A percentile compares a stretch with the other conserved stretches of the same genome.
Evolutionary conservation across 2,329 filamentous ascomycete genomes (phyloP).

Genomic region (Massarina eburnea): DNA sequence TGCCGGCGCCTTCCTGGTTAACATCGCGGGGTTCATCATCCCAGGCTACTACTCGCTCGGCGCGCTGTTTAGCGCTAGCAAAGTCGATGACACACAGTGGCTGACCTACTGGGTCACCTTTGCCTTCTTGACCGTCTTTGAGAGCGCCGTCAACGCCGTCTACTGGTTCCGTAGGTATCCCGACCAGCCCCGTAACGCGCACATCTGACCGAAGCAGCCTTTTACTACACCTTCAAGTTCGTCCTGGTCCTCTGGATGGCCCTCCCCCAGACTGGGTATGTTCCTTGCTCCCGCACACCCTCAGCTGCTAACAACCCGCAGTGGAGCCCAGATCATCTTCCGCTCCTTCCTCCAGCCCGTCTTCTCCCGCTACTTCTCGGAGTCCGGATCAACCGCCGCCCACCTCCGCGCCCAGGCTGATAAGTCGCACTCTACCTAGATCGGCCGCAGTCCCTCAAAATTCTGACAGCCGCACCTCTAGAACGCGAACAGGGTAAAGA

Average conservation of each 20-base stretch:
- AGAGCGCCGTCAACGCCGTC: constrained; percentile 80
- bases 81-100: constrained; percentile 78
- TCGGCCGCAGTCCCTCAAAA: constrained; percentile 14
- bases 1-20: constrained; percentile 83
- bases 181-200: not conserved
- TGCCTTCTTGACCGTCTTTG: constrained; percentile 77
- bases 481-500: constrained; percentile 13
- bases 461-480: constrained; percentile 35
- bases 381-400: constrained; percentile 71
- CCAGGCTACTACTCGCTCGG: constrained; percentile 82
- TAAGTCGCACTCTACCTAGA: constrained; percentile 40
- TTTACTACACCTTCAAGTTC: constrained; percentile 99
- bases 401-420: constrained; percentile 89
- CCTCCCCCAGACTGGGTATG: constrained; percentile 89
- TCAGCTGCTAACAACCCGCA: constrained; percentile 43
- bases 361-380: constrained; percentile 86
- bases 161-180: constrained; percentile 73
- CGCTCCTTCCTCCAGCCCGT: constrained; percentile 91
- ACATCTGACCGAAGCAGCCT: constrained; percentile 54
- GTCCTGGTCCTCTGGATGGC: constrained; percentile 96
- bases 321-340: constrained; percentile 95
- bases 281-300: constrained; percentile 29
- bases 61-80: constrained; percentile 71
- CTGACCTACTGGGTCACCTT: constrained; percentile 87
- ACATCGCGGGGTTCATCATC: constrained; percentile 79